Base-by-base conservation (phyloP, 2,329 filamentous ascomycete genomes). In the Cytospora paraplurivora region DNA sequence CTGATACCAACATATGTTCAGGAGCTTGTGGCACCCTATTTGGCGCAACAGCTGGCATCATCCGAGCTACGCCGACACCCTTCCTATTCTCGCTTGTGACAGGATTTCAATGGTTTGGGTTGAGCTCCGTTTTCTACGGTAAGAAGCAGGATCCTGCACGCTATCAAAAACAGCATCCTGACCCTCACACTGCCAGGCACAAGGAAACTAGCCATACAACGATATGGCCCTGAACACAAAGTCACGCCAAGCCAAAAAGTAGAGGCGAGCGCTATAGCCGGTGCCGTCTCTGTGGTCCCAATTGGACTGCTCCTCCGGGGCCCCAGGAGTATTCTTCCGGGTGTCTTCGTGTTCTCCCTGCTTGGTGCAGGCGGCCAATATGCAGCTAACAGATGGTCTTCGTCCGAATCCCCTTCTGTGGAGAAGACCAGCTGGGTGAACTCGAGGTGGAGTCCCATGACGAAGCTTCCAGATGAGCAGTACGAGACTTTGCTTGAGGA, bases 41-140 rank as follows among this genome's bases (percentile, higher is more conserved):
- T 59, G 90, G 89, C 41, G 88, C 89, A 58, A 84, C 88, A 56
- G 83, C 84, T 41, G 93, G 92, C 34, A 88, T 96, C 54, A 75
- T 93, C 55, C 84, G 87, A 4, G 61, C 56, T 63, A 88, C 89
- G 19, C 82, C 80, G 27, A 85, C 84, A 15, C 88, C 91, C 4
- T 82, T 86, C 2, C 76, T 94, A 7, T 94, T 92, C 76, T 88
- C 91, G 0, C 69, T 89, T 13, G 83, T 88, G 44, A 88, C 89
- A 27, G 90, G 91, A 19, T 79, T 91, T 49, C 92, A 96, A 77
- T 97, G 91, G 85, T 92, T 92, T 75, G 82, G 85, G 50, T 82
- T 96, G 47, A 92, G 92, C 41, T 86, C 84, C 54, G 90, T 86
- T 17, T 97, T 88, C 73, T 94, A 88, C 82, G 88, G 89, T 88